Evolutionary conservation across 2,329 filamentous ascomycete species (phyloP), one percentile per base, ranked within the genome.

Genomic region (Fusarium torreyae): DNA sequence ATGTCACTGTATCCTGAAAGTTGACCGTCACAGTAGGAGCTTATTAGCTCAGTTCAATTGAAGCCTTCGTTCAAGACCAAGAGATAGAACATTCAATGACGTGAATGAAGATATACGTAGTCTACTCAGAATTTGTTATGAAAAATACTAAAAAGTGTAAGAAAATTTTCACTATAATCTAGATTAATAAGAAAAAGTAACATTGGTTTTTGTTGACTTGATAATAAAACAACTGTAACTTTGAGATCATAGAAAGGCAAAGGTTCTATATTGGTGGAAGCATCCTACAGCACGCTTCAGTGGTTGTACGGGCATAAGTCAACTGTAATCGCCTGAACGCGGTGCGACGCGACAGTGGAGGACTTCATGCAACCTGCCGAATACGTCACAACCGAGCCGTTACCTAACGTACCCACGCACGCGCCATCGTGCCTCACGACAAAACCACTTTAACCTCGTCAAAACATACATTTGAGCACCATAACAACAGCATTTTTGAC

Each of bases 401-500:
- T 39, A 56, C 40, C 20, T 22, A 8, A 18, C 18, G 18, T 20
- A 38, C 15, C 44, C 33, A 38, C 46, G 62, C 61, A 66, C 62
- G 42, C 63, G 57, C 62, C 61, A 64, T 22, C 20, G 22, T 45
- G 24, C 34, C 26, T 60, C 36, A 48, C 49, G 24, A 53, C 44
- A 24, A 66, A 55, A 55, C 51, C 67, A 69, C 67, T 68, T 70
- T 70, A 70, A 66, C 57, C 26, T 40, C 48, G 26, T 36, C 38
- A 54, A 48, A 56, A 22, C 38, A 43, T 51, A 44, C 44, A 39
- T 38, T 56, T 52, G 42, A 67, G 46, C 33, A 54, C 39, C 48
- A 63, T 49, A 49, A 69, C 26, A 70, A 64, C 39, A 68, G 51
- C 53, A 48, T 60, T 67, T 48, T 69, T 50, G 26, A 49, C 49